Evolutionary conservation across 305 asterid species (phyloP), one percentile per base, ranked within the genome.

Genomic region (Plantago rigida): DNA sequence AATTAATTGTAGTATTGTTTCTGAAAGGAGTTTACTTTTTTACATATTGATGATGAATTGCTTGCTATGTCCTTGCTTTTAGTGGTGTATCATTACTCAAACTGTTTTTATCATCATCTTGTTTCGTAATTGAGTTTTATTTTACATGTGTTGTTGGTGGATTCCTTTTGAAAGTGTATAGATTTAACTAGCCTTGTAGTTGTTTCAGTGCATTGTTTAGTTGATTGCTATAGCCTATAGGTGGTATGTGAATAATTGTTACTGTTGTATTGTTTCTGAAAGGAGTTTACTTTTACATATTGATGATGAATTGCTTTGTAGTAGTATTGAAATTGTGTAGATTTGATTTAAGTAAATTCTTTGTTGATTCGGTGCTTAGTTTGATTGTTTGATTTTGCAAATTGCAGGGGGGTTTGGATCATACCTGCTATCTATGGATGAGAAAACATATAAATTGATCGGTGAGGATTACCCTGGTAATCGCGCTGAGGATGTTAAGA

Each of bases 381-480:
- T 19, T 55, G 26, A 45, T 51, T 47, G 29, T 13, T 36, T 55
- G 63, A 54, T 13, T 67, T 70, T 13, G 66, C 26, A 5, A 31
- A 59, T 72, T 60, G 60, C 84, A 92, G 99, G 96, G 66, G 96
- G 96, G 9, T 88, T 84, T 69, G 99, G 96, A 62, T 88, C 99
- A 13, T 92, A 88, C 65, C 71, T 92, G 84, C 87, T 92, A 50
- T 78, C 96, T 28, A 81, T 92, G 99, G 95, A 86, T 69, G 94
- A 86, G 83, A 92, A 81, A 67, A 88, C 99, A 5, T 92, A 92
- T 77, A 73, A 83, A 42, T 77, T 88, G 71, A 86, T 88, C 29
- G 99, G 96, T 13, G 85, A 77, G 69, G 94, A 84, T 77, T 87
- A 86, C 75, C 95, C 94, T 12, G 98, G 98, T 31, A 92, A 92